Evolutionary conservation across 106 monocot species (phyloP).

Genomic region (Apostasia ramifera): DNA sequence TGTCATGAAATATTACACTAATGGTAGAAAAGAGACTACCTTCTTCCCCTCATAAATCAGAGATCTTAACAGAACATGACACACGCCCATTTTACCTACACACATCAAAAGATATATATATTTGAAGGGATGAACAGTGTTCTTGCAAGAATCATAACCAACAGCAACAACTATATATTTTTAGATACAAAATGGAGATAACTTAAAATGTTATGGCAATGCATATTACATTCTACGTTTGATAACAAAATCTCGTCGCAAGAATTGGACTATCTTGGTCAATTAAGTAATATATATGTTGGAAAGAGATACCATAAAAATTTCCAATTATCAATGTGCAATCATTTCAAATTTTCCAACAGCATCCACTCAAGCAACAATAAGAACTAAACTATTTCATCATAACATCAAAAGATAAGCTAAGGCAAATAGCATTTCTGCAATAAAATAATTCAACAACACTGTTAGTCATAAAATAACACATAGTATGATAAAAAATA

Average conservation of each 20-base stretch:
- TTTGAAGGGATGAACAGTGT: slow-evolving; percentile 80
- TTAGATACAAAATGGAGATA: slow-evolving; percentile 7
- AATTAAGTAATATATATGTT: no score
- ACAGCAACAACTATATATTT: slow-evolving; percentile 22
- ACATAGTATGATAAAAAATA: no score
- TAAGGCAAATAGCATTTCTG: no score
- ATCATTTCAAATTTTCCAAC: no score
- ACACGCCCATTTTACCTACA: slow-evolving; percentile 99
- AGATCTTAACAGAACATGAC: slow-evolving; percentile 86
- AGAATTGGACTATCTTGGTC: neutral
- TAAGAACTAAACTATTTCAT: no score
- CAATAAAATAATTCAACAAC: no score
- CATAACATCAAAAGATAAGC: no score
- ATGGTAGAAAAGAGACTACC: slow-evolving; percentile 62
- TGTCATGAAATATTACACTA: slow-evolving; percentile 1
- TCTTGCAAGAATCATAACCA: slow-evolving; percentile 46
- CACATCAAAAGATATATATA: slow-evolving; percentile 94
- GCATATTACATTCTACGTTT: slow-evolving; percentile 1
- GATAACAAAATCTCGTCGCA: neutral
- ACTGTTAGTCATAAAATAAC: no score
- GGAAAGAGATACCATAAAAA: no score
- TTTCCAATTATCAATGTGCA: no score
- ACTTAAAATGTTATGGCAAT: slow-evolving; percentile 3
- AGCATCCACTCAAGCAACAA: no score
- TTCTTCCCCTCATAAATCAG: slow-evolving; percentile 89